Conservation (phyloP, 768 basidiomycete genomes). For the Suillus hirtellus region DNA sequence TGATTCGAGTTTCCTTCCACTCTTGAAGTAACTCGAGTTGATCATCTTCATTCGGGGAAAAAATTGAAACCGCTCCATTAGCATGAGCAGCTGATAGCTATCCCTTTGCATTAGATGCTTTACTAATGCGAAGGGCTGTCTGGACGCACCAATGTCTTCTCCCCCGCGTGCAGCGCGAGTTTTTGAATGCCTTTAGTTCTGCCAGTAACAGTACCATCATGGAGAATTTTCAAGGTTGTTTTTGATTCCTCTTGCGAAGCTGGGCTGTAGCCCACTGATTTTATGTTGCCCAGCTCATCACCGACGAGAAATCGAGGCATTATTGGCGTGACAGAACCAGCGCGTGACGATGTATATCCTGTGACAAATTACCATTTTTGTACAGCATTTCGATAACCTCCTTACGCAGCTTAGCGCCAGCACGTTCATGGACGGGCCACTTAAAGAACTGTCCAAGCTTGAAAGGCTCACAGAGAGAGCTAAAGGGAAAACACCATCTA, state of each 20-base stretch:
- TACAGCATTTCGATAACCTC: background rate
- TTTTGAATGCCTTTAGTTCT: constrained; percentile 41
- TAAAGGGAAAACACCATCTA: constrained; percentile 55
- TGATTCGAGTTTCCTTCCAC: constrained; percentile 70
- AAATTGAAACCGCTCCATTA: constrained; percentile 54
- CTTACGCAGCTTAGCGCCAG: too few species aligned
- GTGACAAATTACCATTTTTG: constrained; percentile 22
- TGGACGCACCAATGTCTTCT: constrained; percentile 41
- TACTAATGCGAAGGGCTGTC: constrained; percentile 4
- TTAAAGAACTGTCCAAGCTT: constrained; percentile 80
- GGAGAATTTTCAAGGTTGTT: constrained; percentile 34
- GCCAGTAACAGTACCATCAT: constrained; percentile 34
- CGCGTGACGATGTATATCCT: constrained; percentile 4
- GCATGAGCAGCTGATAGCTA: constrained; percentile 70
- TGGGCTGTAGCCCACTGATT: constrained; percentile 50
- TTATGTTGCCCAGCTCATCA: constrained; percentile 79
- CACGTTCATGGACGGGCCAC: constrained; percentile 62
- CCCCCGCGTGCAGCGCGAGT: constrained; percentile 34
- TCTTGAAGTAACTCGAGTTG: constrained; percentile 39
- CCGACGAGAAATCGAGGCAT: constrained; percentile 76
- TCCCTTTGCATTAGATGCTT: constrained; percentile 38
- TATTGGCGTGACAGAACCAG: constrained; percentile 10
- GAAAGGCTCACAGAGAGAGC: constrained; percentile 55
- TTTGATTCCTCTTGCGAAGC: constrained; percentile 35
- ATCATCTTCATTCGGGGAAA: constrained; percentile 44